Conservation (phyloP, 176 grass and related monocot genomes). For the Juncus effusus region DNA sequence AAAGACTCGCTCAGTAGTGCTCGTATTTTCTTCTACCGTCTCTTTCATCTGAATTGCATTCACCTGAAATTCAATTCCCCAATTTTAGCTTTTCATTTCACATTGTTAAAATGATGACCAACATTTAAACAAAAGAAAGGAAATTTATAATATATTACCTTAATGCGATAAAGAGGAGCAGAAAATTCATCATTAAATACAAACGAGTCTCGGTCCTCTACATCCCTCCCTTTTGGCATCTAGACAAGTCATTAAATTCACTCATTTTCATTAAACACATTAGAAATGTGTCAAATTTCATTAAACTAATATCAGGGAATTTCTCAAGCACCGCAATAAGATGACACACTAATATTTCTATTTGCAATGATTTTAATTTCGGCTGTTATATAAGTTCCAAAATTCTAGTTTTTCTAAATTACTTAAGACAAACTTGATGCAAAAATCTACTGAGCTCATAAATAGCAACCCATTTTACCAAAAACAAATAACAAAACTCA, state of each 20-base stretch:
- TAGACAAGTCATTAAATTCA: constrained; percentile 35
- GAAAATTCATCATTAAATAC: constrained; percentile 92
- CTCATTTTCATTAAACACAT: neutral
- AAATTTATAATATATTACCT: constrained; percentile 41
- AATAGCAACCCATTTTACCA: no score
- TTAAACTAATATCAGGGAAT: neutral
- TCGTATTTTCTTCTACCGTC: constrained; percentile 99
- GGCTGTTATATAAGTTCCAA: no score
- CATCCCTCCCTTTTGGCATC: constrained; percentile 95
- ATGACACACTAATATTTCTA: neutral
- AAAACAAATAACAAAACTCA: constrained; percentile 14
- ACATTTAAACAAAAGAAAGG: neutral
- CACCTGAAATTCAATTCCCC: constrained; percentile 45
- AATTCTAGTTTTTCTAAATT: no score
- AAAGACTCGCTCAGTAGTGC: constrained; percentile 95
- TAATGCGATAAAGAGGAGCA: constrained; percentile 94
- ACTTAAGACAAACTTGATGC: no score
- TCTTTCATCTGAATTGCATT: constrained; percentile 99
- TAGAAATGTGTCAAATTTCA: neutral
- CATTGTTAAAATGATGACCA: neutral
- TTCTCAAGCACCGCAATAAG: neutral
- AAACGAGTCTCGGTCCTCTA: constrained; percentile 85
- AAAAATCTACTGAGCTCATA: no score
- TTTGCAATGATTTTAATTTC: no score
- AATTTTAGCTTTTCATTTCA: constrained; percentile 28